A percentile compares a stretch with the other conserved stretches of the same genome.
phyloP scores from a whole-genome alignment of 2,329 filamentous ascomycete genomes.

The Aureobasidium leucospermi region DNA sequence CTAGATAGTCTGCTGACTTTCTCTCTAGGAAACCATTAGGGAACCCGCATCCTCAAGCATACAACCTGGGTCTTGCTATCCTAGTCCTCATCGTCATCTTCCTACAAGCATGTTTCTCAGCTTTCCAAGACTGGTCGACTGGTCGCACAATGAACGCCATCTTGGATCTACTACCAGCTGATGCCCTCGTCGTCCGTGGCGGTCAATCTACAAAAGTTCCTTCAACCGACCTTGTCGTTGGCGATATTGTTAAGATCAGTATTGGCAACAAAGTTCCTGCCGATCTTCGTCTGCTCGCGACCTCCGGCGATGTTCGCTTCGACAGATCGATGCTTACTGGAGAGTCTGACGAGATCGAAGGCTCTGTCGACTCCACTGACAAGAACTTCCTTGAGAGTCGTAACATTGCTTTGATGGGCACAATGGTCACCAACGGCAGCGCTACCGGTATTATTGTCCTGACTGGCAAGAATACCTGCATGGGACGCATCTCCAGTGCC shows the following conservation, averaged over 20 bases:
- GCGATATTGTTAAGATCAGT: slow-evolving; percentile 34
- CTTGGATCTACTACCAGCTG: slow-evolving; percentile 38
- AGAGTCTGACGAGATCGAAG: slow-evolving; percentile 38
- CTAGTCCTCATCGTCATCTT: slow-evolving; percentile 43
- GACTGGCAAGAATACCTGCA: slow-evolving; percentile 35
- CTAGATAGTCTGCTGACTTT: background rate
- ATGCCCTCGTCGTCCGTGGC: slow-evolving; percentile 36
- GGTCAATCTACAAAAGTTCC: slow-evolving; percentile 29
- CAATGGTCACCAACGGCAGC: slow-evolving; percentile 35
- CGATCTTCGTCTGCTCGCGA: slow-evolving; percentile 34
- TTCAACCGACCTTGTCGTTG: slow-evolving; percentile 32
- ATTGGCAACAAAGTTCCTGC: slow-evolving; percentile 39
- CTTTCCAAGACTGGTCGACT: slow-evolving; percentile 44
- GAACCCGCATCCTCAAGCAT: slow-evolving; percentile 33
- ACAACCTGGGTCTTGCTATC: slow-evolving; percentile 41
- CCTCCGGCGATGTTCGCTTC: slow-evolving; percentile 38
- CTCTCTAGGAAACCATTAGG: slow-evolving; percentile 32
- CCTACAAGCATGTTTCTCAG: slow-evolving; percentile 40
- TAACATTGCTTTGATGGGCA: slow-evolving; percentile 40
- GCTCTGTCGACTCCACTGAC: slow-evolving; percentile 34
- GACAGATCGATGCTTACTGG: slow-evolving; percentile 38
- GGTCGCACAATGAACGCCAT: slow-evolving; percentile 43
- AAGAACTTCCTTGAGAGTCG: slow-evolving; percentile 37
- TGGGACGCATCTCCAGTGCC: slow-evolving; percentile 36
- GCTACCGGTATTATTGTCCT: slow-evolving; percentile 35